phyloP scores from a whole-genome alignment of 331 rosid genomes.

The Quercus tomentella region DNA sequence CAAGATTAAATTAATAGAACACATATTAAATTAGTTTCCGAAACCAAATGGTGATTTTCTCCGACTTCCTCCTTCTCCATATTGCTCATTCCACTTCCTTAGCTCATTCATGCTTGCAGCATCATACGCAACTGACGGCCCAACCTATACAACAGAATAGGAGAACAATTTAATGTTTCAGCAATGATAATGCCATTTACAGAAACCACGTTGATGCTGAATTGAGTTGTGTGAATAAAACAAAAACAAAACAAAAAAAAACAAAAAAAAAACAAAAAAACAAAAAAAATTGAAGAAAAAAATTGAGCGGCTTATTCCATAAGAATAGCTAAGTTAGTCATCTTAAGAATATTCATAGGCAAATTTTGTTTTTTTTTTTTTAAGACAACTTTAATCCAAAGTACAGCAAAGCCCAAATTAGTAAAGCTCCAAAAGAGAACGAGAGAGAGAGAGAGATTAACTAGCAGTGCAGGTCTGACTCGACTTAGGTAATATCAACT shows the following conservation, averaged over 20 bases:
- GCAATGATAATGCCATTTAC: not conserved
- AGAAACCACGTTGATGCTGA: not conserved
- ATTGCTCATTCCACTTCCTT: slow-evolving; percentile 97
- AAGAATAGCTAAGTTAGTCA: not conserved
- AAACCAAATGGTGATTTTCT: slow-evolving; percentile 87
- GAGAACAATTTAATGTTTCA: not conserved
- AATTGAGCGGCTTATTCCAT: not conserved
- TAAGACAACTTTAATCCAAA: too few relatives aligned
- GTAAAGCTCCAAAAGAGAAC: too few relatives aligned
- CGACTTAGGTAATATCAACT: not conserved
- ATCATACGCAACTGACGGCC: slow-evolving; percentile 91
- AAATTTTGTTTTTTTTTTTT: not conserved
- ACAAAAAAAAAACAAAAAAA: too few relatives aligned
- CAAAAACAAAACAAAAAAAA: not conserved
- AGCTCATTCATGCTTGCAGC: slow-evolving; percentile 93
- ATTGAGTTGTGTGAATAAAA: not conserved
- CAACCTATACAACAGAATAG: slow-evolving; percentile 49
- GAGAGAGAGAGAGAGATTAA: too few relatives aligned
- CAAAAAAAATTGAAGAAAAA: not conserved
- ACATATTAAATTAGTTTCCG: slow-evolving; percentile 31
- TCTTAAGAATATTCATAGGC: not conserved
- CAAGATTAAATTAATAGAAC: slow-evolving; percentile 4
- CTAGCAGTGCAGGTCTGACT: too few relatives aligned
- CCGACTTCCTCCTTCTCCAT: slow-evolving; percentile 96
- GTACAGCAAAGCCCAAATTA: too few relatives aligned